A percentile compares a stretch with the other conserved stretches of the same genome.
Conservation (phyloP, 805 yeast genomes). For the Ogataea pignaliae region DNA sequence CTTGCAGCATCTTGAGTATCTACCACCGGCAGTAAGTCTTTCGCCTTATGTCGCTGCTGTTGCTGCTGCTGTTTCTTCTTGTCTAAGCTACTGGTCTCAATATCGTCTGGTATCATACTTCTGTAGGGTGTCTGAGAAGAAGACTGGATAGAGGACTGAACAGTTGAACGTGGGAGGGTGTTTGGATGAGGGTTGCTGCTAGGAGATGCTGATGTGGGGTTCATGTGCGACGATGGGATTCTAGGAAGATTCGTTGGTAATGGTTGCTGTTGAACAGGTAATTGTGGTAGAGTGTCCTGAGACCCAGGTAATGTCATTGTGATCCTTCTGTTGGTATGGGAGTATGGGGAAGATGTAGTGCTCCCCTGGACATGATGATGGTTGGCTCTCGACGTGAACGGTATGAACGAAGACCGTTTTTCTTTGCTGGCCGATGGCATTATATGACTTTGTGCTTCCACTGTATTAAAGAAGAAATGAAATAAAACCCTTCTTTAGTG, state of each 20-base stretch:
- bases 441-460: background rate
- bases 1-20: background rate
- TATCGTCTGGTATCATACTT: background rate
- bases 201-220: too few relatives aligned
- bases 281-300: background rate
- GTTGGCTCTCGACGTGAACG: background rate
- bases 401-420: constrained; percentile 4
- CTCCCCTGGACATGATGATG: too few relatives aligned
- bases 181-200: too few relatives aligned
- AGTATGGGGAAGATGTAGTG: too few relatives aligned
- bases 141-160: background rate
- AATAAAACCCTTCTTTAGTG: too few relatives aligned
- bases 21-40: constrained; percentile 12
- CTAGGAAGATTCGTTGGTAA: too few relatives aligned
- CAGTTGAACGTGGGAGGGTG: too few relatives aligned
- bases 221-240: too few relatives aligned
- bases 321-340: background rate
- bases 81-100: background rate
- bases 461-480: too few relatives aligned
- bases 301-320: constrained; percentile 5
- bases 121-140: background rate
- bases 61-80: constrained; percentile 1
- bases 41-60: constrained; percentile 7
- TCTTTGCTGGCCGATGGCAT: constrained; percentile 7
- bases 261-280: background rate